Evolutionary conservation across 768 basidiomycete species (phyloP).

Genomic region (Solioccasus polychromus): DNA sequence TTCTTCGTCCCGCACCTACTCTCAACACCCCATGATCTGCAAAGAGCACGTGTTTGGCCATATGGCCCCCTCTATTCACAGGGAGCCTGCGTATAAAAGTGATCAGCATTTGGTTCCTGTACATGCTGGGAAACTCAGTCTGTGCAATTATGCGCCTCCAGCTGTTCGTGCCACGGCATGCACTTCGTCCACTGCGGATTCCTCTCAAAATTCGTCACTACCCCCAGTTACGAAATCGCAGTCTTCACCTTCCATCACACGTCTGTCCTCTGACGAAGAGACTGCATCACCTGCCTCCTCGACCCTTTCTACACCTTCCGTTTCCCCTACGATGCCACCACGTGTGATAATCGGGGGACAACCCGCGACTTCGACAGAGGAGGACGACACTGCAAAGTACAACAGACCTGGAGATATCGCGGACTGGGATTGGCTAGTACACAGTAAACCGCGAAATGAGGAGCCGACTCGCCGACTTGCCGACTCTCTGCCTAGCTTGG

Average conservation of each 20-base stretch:
- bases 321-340: conserved; percentile 20
- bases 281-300: conserved; percentile 24
- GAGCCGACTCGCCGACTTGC: background rate
- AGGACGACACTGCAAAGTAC: background rate
- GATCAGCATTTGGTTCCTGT: background rate
- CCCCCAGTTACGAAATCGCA: background rate
- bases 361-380: conserved; percentile 13
- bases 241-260: background rate
- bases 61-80: conserved; percentile 3
- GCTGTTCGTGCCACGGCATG: conserved; percentile 1
- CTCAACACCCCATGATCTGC: background rate
- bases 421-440: conserved; percentile 26
- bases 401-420: conserved; percentile 4
- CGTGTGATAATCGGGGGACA: conserved; percentile 27
- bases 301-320: conserved; percentile 24
- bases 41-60: conserved; percentile 13
- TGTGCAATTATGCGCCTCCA: conserved; percentile 37
- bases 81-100: background rate
- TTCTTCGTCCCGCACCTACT: background rate
- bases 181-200: background rate
- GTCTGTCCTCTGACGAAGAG: conserved; percentile 10
- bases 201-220: background rate
- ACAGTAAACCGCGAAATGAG: background rate
- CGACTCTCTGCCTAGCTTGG: conserved; percentile 15
- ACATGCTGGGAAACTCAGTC: conserved; percentile 23